phyloP scores from a whole-genome alignment of 1,284 basidiomycete species.

The Hymenochaete sp. region DNA sequence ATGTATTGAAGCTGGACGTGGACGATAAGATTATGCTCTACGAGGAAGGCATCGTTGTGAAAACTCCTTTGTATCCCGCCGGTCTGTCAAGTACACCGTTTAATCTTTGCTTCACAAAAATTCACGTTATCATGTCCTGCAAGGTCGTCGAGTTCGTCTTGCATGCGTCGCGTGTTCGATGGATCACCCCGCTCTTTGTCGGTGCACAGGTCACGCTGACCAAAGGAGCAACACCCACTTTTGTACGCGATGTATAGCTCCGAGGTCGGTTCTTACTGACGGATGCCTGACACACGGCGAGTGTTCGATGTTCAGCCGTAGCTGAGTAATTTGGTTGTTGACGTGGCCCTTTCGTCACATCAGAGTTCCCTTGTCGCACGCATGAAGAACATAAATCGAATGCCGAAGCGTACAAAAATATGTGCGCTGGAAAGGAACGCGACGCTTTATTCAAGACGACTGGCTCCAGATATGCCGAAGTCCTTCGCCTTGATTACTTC shows the following conservation, averaged over 20 bases:
- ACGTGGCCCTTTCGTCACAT: too few species aligned
- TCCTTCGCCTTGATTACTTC: constrained; percentile 17
- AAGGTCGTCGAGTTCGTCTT: constrained; percentile 2
- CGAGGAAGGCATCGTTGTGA: constrained; percentile 1
- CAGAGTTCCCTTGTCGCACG: not conserved
- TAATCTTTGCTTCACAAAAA: not conserved
- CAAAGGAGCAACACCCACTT: constrained; percentile 1
- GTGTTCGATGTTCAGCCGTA: not conserved
- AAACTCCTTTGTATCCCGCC: not conserved
- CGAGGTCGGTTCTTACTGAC: not conserved
- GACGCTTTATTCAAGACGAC: constrained; percentile 1
- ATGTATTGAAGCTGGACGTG: not conserved
- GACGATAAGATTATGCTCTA: constrained; percentile 5
- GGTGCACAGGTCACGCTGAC: constrained; percentile 10
- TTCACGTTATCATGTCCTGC: not conserved
- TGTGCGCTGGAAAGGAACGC: not conserved
- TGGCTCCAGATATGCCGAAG: constrained; percentile 10
- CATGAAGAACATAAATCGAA: not conserved
- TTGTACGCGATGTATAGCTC: constrained; percentile 2
- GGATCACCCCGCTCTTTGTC: constrained; percentile 16
- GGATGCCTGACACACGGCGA: not conserved
- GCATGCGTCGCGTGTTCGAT: constrained; percentile 6
- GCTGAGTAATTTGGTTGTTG: not conserved
- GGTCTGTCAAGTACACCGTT: not conserved
- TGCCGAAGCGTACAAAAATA: not conserved